These are phyloP conservation scores for Phytopythium boreale DNA, from an alignment of 352 stramenopile species.

Conservation along the genomic window DNA sequence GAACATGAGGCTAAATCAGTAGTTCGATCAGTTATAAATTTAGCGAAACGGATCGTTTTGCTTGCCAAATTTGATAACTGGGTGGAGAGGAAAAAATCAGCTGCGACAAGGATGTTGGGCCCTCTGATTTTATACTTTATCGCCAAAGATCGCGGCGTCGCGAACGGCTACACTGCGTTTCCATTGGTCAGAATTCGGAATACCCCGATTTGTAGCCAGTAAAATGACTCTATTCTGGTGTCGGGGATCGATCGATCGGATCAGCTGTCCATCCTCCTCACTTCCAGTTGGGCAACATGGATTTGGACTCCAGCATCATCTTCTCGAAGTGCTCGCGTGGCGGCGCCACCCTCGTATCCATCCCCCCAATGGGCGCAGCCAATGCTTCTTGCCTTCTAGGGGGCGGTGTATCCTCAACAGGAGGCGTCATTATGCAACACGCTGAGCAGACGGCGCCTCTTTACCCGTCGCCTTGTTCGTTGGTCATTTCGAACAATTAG, in stretches of 20 bases:
- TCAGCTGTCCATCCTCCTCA: not conserved
- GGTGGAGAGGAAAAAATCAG: not conserved
- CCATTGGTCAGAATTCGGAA: not conserved
- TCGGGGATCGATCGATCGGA: not conserved
- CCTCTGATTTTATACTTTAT: not conserved
- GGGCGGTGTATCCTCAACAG: not conserved
- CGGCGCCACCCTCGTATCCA: not conserved
- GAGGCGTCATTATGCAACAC: not conserved
- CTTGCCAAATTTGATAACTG: not conserved
- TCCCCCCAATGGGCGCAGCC: not conserved
- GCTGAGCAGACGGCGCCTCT: not conserved
- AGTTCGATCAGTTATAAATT: not conserved
- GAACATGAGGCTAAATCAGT: not conserved
- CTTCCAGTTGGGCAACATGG: no score
- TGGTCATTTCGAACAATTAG: constrained; percentile 4
- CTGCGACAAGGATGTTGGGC: not conserved
- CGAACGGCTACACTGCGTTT: not conserved
- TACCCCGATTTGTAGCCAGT: not conserved
- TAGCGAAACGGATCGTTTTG: not conserved
- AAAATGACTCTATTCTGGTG: not conserved
- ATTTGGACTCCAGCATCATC: not conserved
- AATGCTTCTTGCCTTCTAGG: not conserved
- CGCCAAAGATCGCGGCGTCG: not conserved
- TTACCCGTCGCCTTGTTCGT: not conserved
- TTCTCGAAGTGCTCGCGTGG: not conserved